A percentile compares a stretch with the other conserved stretches of the same genome.
phyloP scores from a whole-genome alignment of 2,329 filamentous ascomycete genomes.

The Pseudocercospora cruenta region DNA sequence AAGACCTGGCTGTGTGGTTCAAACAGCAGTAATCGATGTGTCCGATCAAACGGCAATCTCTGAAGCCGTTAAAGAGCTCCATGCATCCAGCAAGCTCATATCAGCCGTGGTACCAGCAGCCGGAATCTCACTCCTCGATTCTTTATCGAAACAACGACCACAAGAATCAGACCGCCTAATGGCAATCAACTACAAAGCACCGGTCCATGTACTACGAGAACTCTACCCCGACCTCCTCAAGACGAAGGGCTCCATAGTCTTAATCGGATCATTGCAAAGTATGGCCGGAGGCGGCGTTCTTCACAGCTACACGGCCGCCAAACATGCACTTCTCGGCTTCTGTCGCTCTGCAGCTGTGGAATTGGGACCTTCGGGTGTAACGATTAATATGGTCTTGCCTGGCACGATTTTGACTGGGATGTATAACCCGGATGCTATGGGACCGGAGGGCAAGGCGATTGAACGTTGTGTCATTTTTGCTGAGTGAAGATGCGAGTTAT shows the following conservation, averaged over 20 bases:
- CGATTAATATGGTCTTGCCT: neutral
- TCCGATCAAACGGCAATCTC: neutral
- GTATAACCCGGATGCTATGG: neutral
- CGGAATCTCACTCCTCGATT: neutral
- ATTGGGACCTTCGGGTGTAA: neutral
- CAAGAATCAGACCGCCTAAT: neutral
- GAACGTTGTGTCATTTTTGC: conserved; percentile 51
- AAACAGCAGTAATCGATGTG: neutral
- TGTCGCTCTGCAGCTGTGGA: neutral
- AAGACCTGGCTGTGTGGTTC: neutral
- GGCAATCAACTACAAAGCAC: neutral
- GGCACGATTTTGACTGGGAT: neutral
- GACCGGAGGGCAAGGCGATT: conserved; percentile 45
- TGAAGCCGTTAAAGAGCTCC: neutral
- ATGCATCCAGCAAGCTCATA: neutral
- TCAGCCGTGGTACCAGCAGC: neutral
- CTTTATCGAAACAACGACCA: neutral
- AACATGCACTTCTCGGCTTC: neutral
- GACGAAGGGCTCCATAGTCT: neutral
- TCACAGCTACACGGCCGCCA: neutral
- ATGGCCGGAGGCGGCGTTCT: neutral
- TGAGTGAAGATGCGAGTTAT: conserved; percentile 51
- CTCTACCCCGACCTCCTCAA: neutral
- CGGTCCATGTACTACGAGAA: neutral
- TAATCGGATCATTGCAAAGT: neutral